These are phyloP conservation scores for Logfia minima DNA, from an alignment of 129 eudicot species.

Conservation along the genomic window DNA sequence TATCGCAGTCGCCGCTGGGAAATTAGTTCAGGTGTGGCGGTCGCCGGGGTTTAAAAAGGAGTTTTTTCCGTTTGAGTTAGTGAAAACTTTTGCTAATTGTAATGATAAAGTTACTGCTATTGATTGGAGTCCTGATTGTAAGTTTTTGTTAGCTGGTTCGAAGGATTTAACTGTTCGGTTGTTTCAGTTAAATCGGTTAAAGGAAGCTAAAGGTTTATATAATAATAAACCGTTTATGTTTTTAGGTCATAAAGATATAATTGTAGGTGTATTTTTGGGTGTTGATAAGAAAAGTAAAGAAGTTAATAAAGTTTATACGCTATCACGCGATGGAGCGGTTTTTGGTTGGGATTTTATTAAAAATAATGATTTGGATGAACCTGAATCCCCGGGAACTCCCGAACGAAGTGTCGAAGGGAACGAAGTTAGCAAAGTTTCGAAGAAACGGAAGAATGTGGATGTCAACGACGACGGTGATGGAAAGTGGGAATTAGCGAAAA, in stretches of 20 bases:
- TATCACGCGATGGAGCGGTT: constrained; percentile 84
- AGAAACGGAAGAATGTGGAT: constrained; percentile 60
- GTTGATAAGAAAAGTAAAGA: constrained; percentile 54
- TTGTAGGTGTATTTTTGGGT: constrained; percentile 75
- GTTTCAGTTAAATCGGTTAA: constrained; percentile 44
- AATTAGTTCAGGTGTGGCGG: constrained; percentile 77
- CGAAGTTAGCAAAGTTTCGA: constrained; percentile 19
- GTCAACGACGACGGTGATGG: constrained; percentile 43
- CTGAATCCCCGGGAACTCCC: constrained; percentile 76
- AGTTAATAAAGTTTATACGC: constrained; percentile 51
- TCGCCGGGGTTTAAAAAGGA: constrained; percentile 82
- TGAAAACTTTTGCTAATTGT: constrained; percentile 69
- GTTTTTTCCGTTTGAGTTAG: constrained; percentile 78
- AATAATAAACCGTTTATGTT: constrained; percentile 60
- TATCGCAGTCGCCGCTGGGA: constrained; percentile 76
- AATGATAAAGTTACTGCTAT: constrained; percentile 62
- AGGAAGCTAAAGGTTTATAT: not conserved
- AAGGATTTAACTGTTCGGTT: constrained; percentile 78
- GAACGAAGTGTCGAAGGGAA: constrained; percentile 41
- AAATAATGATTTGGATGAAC: constrained; percentile 37
- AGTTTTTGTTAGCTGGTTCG: constrained; percentile 66
- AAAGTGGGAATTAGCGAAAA: constrained; percentile 78
- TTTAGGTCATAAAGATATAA: constrained; percentile 78
- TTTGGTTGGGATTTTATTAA: constrained; percentile 53
- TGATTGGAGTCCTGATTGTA: constrained; percentile 77